Conservation (phyloP, 192 early-diverging fungal genomes). For the Entomortierella parvispora region DNA sequence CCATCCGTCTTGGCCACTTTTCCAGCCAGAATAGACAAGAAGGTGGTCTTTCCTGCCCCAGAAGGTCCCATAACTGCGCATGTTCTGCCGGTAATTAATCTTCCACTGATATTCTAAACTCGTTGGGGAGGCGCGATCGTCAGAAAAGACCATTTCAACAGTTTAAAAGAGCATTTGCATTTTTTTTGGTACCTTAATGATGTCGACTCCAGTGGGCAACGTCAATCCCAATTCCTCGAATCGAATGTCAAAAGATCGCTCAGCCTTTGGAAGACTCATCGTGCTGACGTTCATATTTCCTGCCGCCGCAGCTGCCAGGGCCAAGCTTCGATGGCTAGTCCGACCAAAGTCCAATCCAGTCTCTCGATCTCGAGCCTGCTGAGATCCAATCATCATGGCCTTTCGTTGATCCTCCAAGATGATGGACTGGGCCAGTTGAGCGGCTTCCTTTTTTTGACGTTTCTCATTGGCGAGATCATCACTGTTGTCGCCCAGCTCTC, state of each 20-base stretch:
- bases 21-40: conserved; percentile 70
- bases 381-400: conserved; percentile 11
- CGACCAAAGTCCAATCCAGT: conserved; percentile 18
- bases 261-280: conserved; percentile 35
- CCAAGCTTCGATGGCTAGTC: conserved; percentile 32
- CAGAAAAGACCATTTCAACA: too few species aligned
- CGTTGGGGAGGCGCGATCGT: too few species aligned
- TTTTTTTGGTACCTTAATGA: conserved; percentile 61
- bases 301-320: conserved; percentile 23
- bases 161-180: too few species aligned
- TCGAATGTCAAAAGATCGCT: conserved; percentile 63
- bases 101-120: conserved; percentile 64
- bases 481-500: conserved; percentile 24
- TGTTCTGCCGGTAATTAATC: conserved; percentile 59
- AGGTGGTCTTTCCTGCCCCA: conserved; percentile 72
- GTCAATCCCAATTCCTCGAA: conserved; percentile 51
- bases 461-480: conserved; percentile 23
- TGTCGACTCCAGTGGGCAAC: conserved; percentile 57
- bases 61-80: conserved; percentile 71
- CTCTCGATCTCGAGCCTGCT: background rate
- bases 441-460: conserved; percentile 20
- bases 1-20: conserved; percentile 66
- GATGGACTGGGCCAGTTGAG: conserved; percentile 30
- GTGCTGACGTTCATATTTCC: conserved; percentile 45
- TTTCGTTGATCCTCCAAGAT: conserved; percentile 19